phyloP scores from a whole-genome alignment of 441 rosid species.

The Croton laevigatus region DNA sequence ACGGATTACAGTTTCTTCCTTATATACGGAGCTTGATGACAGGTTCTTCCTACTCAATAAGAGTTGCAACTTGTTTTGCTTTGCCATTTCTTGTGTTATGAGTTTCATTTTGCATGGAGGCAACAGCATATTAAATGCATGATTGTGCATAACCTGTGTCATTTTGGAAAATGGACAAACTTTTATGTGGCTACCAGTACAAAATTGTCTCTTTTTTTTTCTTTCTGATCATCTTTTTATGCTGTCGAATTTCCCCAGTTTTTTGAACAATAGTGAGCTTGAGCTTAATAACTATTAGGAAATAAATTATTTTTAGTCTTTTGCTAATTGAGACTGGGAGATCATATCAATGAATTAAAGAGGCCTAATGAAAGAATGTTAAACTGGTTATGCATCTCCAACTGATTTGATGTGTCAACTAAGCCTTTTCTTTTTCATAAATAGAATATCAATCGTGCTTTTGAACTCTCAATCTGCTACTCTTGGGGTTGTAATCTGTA shows the following conservation, averaged over 20 bases:
- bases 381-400: not conserved
- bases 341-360: not conserved
- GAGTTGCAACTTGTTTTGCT: constrained; percentile 9
- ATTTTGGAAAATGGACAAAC: not conserved
- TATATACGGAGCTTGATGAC: constrained; percentile 46
- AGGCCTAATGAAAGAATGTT: not conserved
- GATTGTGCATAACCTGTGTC: not conserved
- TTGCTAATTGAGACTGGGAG: not conserved
- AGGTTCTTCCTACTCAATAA: constrained; percentile 40
- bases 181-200: not conserved
- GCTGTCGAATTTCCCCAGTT: no score
- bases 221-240: not conserved
- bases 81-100: constrained; percentile 14
- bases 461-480: not conserved
- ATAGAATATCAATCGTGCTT: not conserved
- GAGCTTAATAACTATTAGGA: not conserved
- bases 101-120: not conserved
- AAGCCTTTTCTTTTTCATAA: not conserved
- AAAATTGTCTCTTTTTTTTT: not conserved
- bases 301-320: not conserved
- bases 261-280: not conserved
- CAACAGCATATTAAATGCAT: not conserved
- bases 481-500: not conserved
- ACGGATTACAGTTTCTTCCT: constrained; percentile 46
- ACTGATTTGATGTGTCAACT: not conserved